phyloP scores from a whole-genome alignment of 768 basidiomycete genomes.

The Lepiota brunneoincarnata region DNA sequence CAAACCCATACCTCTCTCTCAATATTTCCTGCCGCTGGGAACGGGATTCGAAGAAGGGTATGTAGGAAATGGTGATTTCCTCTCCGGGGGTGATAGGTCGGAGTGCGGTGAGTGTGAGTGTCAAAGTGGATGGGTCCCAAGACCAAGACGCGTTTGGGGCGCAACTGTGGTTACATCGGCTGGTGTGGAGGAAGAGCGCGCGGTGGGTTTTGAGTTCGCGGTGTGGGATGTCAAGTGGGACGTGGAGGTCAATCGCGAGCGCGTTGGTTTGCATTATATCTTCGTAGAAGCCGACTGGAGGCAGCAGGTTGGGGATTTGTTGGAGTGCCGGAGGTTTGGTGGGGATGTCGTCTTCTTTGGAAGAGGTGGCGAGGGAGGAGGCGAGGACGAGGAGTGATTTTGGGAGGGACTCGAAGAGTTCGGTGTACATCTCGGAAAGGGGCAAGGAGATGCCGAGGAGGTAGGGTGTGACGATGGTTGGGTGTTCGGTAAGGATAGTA shows the following conservation, averaged over 20 bases:
- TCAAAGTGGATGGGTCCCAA: constrained; percentile 38
- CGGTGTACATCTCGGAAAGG: constrained; percentile 22
- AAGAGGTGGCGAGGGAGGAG: background rate
- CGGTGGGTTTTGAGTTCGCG: constrained; percentile 30
- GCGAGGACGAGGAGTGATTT: constrained; percentile 2
- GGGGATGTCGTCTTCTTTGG: constrained; percentile 16
- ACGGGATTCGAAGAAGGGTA: constrained; percentile 34
- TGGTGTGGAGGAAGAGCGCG: constrained; percentile 38
- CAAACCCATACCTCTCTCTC: constrained; percentile 36
- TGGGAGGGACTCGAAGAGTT: constrained; percentile 29
- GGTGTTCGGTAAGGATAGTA: constrained; percentile 38
- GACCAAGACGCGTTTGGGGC: constrained; percentile 40
- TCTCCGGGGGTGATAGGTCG: constrained; percentile 36
- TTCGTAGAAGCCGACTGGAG: constrained; percentile 23
- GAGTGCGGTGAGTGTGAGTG: constrained; percentile 37
- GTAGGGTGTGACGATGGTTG: constrained; percentile 34
- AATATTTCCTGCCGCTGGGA: constrained; percentile 31
- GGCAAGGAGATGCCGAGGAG: constrained; percentile 16
- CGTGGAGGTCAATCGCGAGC: constrained; percentile 30
- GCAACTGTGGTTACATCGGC: constrained; percentile 47
- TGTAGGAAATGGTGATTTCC: constrained; percentile 45
- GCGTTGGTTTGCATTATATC: constrained; percentile 45
- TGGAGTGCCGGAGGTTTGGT: constrained; percentile 21
- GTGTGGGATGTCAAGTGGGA: constrained; percentile 13
- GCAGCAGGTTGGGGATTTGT: constrained; percentile 26